A percentile compares a stretch with the other conserved stretches of the same genome.
These are phyloP conservation scores for Fusarium stilboides DNA, from an alignment of 2,329 filamentous ascomycete species.

Conservation along the genomic window DNA sequence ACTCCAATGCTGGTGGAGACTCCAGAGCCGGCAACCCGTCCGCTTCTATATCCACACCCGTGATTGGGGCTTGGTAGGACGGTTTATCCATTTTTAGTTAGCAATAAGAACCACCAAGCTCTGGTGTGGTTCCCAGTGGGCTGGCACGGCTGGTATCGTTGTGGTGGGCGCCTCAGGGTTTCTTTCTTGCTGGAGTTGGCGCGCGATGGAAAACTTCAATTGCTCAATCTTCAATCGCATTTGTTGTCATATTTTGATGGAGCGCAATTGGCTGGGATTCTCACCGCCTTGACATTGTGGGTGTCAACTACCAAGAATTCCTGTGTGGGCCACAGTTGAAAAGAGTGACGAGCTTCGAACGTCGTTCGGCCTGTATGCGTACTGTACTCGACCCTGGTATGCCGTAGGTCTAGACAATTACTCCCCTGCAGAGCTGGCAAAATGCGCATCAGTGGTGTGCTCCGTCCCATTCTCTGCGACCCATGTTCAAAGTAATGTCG, in stretches of 20 bases:
- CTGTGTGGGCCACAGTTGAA: slow-evolving; percentile 31
- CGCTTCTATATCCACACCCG: slow-evolving; percentile 39
- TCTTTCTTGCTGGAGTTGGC: slow-evolving; percentile 27
- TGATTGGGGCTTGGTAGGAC: slow-evolving; percentile 28
- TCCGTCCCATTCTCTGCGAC: slow-evolving; percentile 43
- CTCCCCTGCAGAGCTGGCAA: slow-evolving; percentile 47
- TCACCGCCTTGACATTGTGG: slow-evolving; percentile 31
- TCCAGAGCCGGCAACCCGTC: slow-evolving; percentile 21
- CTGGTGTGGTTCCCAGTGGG: slow-evolving; percentile 37
- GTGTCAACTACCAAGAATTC: slow-evolving; percentile 25
- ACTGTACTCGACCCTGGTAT: slow-evolving; percentile 36
- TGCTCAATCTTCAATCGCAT: slow-evolving; percentile 7
- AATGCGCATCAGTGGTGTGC: slow-evolving; percentile 33
- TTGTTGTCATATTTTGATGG: slow-evolving; percentile 9
- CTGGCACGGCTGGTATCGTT: slow-evolving; percentile 40
- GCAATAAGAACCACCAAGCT: slow-evolving; percentile 38
- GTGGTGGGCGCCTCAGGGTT: slow-evolving; percentile 37
- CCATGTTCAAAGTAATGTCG: slow-evolving; percentile 46
- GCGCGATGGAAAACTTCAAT: slow-evolving; percentile 11
- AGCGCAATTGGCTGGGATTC: not conserved
- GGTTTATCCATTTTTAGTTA: slow-evolving; percentile 43
- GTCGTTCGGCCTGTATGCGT: slow-evolving; percentile 25
- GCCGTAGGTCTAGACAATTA: slow-evolving; percentile 33
- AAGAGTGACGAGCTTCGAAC: slow-evolving; percentile 35
- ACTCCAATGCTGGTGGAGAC: slow-evolving; percentile 31